Base-by-base conservation (phyloP, 805 yeast genomes). In the Candida caryicola region DNA sequence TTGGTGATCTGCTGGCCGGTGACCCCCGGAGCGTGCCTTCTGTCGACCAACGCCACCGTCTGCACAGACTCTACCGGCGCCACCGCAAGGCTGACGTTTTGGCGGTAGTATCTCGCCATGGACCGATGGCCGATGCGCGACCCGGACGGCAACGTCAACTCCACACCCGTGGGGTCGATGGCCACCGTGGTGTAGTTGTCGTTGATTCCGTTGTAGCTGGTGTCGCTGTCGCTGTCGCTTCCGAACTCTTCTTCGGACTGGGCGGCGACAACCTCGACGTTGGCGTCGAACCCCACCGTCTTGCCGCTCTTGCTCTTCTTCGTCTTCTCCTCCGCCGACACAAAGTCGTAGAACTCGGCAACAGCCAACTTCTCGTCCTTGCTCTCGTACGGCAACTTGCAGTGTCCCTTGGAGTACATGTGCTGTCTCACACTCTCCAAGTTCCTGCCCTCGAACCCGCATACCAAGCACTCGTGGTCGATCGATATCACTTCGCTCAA, bases 101-200 rank as follows among this genome's bases (percentile, higher is more conserved):
- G 95, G 54, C 84, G 80, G 60, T 81, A 81, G 55, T 78, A 81
- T 44, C 91, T 71, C 35, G 77, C 75, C 51, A 85, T 67, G 1
- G 89, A 71, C 46, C 98, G 72, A 59, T 91, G 96, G 0, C 96
- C 95, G 1, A 85, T 77, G 33, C 80, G 77, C 3, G 78, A 63
- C 2, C 97, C 97, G 15, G 82, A 75, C 2, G 96, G 93, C 31
- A 90, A 68, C 3, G 79, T 73, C 29, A 89, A 61, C 51, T 85
- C 88, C 25, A 73, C 73, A 4, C 88, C 88, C 6, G 73, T 73
- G 37, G 62, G 69, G 52, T 77, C 82, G n/a, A 75, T 57, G 21
- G 63, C 66, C 36, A 68, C 76, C 23, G 49, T 29, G 8, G 62
- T 33, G 37, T 62, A 60, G 37, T 54, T 55, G 34, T 48, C 53